Percentiles rank a stretch among this genome's conserved stretches.
Conservation (phyloP, 2,329 filamentous ascomycete genomes). For the Cordyceps javanica region DNA sequence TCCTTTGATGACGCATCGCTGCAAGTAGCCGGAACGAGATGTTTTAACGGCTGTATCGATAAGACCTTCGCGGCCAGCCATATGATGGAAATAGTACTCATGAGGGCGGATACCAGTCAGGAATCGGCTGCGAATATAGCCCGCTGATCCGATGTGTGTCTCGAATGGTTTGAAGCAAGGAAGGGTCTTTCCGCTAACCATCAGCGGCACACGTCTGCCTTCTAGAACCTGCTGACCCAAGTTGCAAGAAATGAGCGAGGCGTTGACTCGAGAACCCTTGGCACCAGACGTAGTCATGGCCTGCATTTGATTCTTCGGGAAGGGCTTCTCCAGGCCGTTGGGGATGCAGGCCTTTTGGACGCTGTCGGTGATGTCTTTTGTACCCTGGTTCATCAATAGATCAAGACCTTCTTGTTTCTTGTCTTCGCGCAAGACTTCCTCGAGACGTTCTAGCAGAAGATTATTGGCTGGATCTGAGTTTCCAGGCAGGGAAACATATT, state of each 20-base stretch:
- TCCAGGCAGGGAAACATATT: constrained; percentile 79
- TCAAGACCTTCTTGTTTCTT: constrained; percentile 88
- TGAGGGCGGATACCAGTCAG: constrained; percentile 95
- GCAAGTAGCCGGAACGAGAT: constrained; percentile 90
- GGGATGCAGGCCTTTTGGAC: constrained; percentile 80
- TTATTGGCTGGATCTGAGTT: constrained; percentile 58
- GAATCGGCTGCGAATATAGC: constrained; percentile 93
- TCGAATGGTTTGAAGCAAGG: constrained; percentile 93
- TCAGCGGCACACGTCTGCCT: constrained; percentile 87
- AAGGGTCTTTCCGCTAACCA: constrained; percentile 95
- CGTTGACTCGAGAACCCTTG: constrained; percentile 89
- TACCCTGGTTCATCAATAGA: constrained; percentile 70
- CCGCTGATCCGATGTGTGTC: constrained; percentile 80
- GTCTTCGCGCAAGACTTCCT: constrained; percentile 87
- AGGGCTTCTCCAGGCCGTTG: constrained; percentile 76
- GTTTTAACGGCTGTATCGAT: constrained; percentile 99
- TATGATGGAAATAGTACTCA: constrained; percentile 99
- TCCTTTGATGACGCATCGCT: constrained; percentile 95
- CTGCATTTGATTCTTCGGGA: constrained; percentile 98
- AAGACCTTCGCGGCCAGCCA: constrained; percentile 96
- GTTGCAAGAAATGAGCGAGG: constrained; percentile 96
- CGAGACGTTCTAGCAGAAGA: constrained; percentile 70
- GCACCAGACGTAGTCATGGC: constrained; percentile 96
- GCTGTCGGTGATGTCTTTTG: constrained; percentile 63
- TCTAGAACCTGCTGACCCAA: constrained; percentile 94